Base-by-base conservation (phyloP, 2,329 filamentous ascomycete species). In the Botrytis fabae region DNA sequence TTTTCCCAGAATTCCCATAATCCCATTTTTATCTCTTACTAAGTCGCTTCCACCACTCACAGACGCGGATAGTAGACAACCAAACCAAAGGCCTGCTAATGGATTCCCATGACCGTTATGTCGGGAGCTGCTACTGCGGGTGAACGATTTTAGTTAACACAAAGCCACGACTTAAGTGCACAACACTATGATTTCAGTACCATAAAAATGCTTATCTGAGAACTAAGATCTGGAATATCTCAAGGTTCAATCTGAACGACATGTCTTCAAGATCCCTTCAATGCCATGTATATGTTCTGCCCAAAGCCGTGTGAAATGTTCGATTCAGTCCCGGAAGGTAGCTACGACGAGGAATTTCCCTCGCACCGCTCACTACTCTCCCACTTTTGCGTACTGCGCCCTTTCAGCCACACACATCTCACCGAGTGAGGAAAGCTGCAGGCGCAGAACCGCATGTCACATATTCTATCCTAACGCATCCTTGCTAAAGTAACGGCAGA, bases 91-190 rank as follows among this genome's bases (percentile, higher is more conserved):
- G 51, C 70, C 62, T 72, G 70, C 64, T 68, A 54, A 72, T 68
- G 62, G 62, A 71, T 72, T 72, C 70, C 70, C 70, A 72, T 72
- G 62, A 72, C 70, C 70, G 70, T 72, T 72, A 72, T 68, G 51
- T 68, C 62, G 70, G 70, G 70, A 72, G 69, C 62, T 68, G 64
- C 70, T 72, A 72, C 70, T 72, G 70, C 70, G 70, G 70, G 70
- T 72, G 62, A 68, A 72, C 70, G 51, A 72, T 72, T 72, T 72
- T 72, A 72, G 70, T 72, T 20, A 42, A 59, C 62, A 44, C n/a
- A 42, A 68, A 60, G 70, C 70, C 62, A 72, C 51, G 70, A 72
- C 70, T 44, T 60, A 68, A 48, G 64, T 68, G 70, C 70, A 72
- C 62, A 68, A 60, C 51, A 59, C 54, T 72, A 66, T 42, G n/a